Base-by-base conservation (phyloP, 2,329 filamentous ascomycete species). In the Epicoccum sorghinum region DNA sequence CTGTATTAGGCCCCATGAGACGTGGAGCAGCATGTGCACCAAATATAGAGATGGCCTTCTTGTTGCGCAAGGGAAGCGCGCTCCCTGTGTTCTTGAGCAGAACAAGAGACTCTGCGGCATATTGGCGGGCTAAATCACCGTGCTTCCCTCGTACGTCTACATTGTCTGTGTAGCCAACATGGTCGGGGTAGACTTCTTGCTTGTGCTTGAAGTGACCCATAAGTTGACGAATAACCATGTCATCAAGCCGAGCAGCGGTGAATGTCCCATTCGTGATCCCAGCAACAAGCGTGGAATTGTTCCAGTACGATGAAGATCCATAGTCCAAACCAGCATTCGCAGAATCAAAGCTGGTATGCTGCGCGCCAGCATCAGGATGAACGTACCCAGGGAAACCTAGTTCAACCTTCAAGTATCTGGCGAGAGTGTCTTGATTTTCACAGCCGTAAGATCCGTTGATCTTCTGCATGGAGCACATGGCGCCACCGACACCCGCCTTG, bases 391-490 rank as follows among this genome's bases (percentile, higher is more conserved):
- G 72, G 63, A 80, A 80, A 24, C 78, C 78, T 13, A 82, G 71
- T 55, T 83, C 78, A 3, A 69, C 70, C 57, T 81, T 82, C 23
- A 83, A 68, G n/a, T 80, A 65, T 30, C 76, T 77, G 55, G 81
- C 81, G 29, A 79, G 67, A 6, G 75, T 59, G 57, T 79, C 58
- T 32, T 52, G 51, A 41, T 67, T 69, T 43, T 67, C 54, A 30
- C 66, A 69, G 7, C 48, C 58, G 37, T 68, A 64, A 1, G 60
- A 54, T 25, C 57, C 52, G 32, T 70, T 69, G 18, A 65, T 53
- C 14, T 57, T 60, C 13, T 77, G 65, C 51, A 76, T 76, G 0
- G 70, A 73, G 59, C 85, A 88, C 85, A 88, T 87, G 40, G 86
- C 74, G 0, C 80, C 82, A 0, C 76, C 83, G 0, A 79, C 80